These are phyloP conservation scores for Aureoboletus auriporus DNA, from an alignment of 768 basidiomycete genomes.

Conservation along the genomic window DNA sequence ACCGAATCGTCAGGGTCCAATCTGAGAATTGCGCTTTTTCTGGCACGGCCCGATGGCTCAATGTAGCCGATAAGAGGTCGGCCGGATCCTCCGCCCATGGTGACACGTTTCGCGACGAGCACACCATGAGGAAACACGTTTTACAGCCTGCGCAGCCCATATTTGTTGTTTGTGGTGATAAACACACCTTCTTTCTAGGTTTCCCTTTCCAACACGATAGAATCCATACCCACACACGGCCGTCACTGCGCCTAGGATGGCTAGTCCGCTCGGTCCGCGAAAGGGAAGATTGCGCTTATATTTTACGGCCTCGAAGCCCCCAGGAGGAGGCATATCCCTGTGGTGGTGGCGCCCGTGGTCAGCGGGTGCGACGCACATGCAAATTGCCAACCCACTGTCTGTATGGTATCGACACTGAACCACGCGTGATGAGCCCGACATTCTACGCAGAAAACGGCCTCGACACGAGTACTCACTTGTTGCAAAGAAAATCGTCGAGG, in stretches of 20 bases:
- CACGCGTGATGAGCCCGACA: background rate
- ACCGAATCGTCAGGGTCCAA: conserved; percentile 32
- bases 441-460: background rate
- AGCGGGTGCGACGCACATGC: conserved; percentile 3
- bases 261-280: conserved; percentile 80
- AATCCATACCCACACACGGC: conserved; percentile 88
- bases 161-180: conserved; percentile 19
- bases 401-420: conserved; percentile 25
- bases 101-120: conserved; percentile 70
- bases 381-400: conserved; percentile 24
- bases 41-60: conserved; percentile 38
- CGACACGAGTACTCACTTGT: conserved; percentile 20
- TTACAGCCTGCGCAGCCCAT: conserved; percentile 55
- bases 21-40: conserved; percentile 39
- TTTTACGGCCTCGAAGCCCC: conserved; percentile 88
- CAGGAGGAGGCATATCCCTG: conserved; percentile 94
- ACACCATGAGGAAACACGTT: conserved; percentile 58
- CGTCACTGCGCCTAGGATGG: conserved; percentile 82
- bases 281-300: conserved; percentile 96
- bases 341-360: conserved; percentile 9
- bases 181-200: conserved; percentile 87
- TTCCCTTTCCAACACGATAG: conserved; percentile 87
- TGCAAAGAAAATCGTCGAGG: background rate
- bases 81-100: conserved; percentile 45
- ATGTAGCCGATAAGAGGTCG: conserved; percentile 42